Conservation (phyloP, 2,329 filamentous ascomycete genomes). For the Calonectria crousiana region DNA sequence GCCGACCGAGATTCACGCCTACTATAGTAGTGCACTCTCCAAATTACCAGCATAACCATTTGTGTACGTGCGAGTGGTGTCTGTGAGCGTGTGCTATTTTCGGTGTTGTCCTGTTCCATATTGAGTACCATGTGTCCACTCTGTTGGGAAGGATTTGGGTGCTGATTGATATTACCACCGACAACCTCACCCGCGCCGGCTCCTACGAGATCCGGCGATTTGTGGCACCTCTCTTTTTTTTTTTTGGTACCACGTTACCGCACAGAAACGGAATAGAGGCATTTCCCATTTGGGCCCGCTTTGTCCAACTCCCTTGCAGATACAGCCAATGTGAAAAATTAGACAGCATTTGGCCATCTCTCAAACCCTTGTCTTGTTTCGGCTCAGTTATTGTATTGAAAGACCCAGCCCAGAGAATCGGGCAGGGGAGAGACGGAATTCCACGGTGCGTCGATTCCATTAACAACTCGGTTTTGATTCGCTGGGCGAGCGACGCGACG, state of each 20-base stretch:
- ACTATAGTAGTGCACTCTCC: too few relatives aligned
- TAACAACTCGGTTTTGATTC: background rate
- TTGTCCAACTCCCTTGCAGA: background rate
- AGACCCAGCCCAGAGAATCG: background rate
- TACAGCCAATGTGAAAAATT: background rate
- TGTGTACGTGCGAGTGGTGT: background rate
- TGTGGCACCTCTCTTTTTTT: background rate
- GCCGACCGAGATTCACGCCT: background rate
- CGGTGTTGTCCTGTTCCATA: background rate
- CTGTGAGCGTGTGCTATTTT: conserved; percentile 3
- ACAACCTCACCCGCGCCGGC: background rate
- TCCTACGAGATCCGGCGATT: background rate
- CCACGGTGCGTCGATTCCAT: background rate
- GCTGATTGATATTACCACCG: background rate
- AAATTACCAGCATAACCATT: background rate
- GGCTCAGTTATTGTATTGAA: background rate
- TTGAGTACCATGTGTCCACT: background rate
- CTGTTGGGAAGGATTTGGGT: background rate
- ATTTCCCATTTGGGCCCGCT: background rate
- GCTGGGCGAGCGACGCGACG: background rate
- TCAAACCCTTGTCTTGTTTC: background rate
- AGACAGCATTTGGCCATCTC: background rate
- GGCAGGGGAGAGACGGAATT: background rate
- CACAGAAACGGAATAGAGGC: background rate
- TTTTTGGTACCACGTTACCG: background rate